These are phyloP conservation scores for Verticillium isaacii DNA, from an alignment of 2,329 filamentous ascomycete species.

Conservation along the genomic window DNA sequence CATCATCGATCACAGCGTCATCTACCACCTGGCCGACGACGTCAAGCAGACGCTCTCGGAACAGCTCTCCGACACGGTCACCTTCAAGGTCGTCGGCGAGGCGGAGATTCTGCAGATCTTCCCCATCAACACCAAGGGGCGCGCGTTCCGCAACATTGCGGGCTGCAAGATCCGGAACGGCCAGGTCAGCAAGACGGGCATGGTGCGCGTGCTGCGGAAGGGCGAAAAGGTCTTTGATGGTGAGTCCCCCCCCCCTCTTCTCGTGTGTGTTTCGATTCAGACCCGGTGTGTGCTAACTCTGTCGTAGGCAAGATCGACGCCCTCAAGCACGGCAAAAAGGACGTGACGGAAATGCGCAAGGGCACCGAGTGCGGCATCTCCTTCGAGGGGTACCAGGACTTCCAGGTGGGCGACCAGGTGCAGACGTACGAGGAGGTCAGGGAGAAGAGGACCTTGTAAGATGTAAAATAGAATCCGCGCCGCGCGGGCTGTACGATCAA, in stretches of 20 bases:
- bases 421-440: constrained; percentile 79
- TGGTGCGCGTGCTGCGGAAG: constrained; percentile 67
- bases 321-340: constrained; percentile 89
- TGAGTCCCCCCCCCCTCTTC: constrained; percentile 40
- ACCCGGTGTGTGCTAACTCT: background rate
- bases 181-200: constrained; percentile 54
- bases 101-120: constrained; percentile 83
- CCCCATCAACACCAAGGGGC: constrained; percentile 72
- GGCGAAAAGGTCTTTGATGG: constrained; percentile 75
- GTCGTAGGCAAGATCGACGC: constrained; percentile 68
- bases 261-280: background rate
- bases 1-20: constrained; percentile 82
- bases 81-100: constrained; percentile 73
- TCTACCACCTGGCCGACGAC: constrained; percentile 74
- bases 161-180: constrained; percentile 88
- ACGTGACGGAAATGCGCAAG: constrained; percentile 84
- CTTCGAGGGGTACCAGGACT: constrained; percentile 74
- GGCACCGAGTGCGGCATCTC: constrained; percentile 90
- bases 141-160: constrained; percentile 69
- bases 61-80: constrained; percentile 62
- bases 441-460: constrained; percentile 61
- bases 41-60: constrained; percentile 64
- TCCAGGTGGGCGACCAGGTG: constrained; percentile 77
- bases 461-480: background rate
- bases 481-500: background rate